Base-by-base conservation (phyloP, 2,329 filamentous ascomycete genomes). In the Colletotrichum nymphaeae region DNA sequence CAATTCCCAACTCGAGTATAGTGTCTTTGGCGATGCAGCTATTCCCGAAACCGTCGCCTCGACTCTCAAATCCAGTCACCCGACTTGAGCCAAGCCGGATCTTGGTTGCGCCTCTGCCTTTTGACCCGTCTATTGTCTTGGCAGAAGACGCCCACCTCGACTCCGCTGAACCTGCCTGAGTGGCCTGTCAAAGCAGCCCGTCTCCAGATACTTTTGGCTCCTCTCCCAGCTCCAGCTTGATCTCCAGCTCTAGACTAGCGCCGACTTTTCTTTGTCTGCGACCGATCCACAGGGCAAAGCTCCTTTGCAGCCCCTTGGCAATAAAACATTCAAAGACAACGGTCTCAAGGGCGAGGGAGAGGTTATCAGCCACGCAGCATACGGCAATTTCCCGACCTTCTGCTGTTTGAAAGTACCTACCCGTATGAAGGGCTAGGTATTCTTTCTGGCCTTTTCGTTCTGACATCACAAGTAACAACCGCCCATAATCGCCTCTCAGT, bases 11-110 rank as follows among this genome's bases (percentile, higher is more conserved):
- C 42, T 49, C 42, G 19, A 49, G 19, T n/a, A 22, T 49, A 7
- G 42, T 49, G 16, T 49, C 42, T 49, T 49, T 49, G 16, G 3
- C 19, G 8, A 49, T 49, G 42, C 42, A 49, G 42, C 42, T 49
- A 22, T 49, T 49, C 28, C 56, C 56, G 7, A 24, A 63, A 24
- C 26, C 8, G 19, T 63, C 60, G n/a, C 26, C 28, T 28, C 55
- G 19, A 30, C 30, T 24, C 6, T 53, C 7, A 2, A 11, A 30
- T 49, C 12, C 8, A 32, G n/a, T 28, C 46, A 52, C 35, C 65
- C 37, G 37, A 30, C 52, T 64, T 55, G 14, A 32, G 60, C 67
- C 70, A 70, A 70, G 67, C 60, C 67, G 70, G 70, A 62, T 22
- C 42, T n/a, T 49, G 42, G 42, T n/a, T 62, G 55, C 26, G 32